A percentile compares a stretch with the other conserved stretches of the same genome.
Evolutionary conservation across 2,329 filamentous ascomycete species (phyloP).

Genomic region (Penicillium glabrum): DNA sequence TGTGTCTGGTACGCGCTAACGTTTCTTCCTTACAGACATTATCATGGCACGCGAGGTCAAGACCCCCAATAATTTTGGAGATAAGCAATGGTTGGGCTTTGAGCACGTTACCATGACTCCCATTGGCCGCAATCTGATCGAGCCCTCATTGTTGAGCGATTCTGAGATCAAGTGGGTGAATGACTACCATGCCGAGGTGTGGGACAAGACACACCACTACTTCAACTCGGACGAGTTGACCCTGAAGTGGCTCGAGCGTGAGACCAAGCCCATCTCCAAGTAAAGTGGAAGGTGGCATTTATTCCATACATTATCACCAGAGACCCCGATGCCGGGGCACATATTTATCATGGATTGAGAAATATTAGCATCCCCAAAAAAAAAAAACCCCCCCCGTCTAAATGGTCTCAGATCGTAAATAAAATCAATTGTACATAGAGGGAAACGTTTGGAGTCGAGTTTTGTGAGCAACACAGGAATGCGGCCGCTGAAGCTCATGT

Average conservation of each 20-base stretch:
- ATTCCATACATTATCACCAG: not conserved
- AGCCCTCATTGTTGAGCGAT: conserved; percentile 67
- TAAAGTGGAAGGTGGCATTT: conserved; percentile 12
- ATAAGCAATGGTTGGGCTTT: conserved; percentile 91
- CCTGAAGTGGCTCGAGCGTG: conserved; percentile 77
- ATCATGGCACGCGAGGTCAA: conserved; percentile 86
- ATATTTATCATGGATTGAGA: not conserved
- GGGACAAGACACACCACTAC: conserved; percentile 74
- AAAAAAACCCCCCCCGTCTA: not conserved
- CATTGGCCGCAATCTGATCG: conserved; percentile 85
- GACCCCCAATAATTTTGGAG: conserved; percentile 84
- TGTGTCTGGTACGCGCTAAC: conserved; percentile 3
- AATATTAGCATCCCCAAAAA: not conserved
- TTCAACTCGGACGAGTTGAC: conserved; percentile 73
- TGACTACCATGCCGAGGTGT: conserved; percentile 76
- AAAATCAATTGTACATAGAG: not conserved
- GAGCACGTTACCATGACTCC: conserved; percentile 98
- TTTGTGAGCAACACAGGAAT: conserved; percentile 10
- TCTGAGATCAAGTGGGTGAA: conserved; percentile 86
- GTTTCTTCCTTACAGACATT: conserved; percentile 56
- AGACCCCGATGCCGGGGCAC: not conserved
- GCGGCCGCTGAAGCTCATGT: conserved; percentile 24
- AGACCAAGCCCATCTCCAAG: conserved; percentile 67
- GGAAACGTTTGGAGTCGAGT: not conserved
- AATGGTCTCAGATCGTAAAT: not conserved